Evolutionary conservation across 1,139 yeast species (phyloP).

Genomic region (Taphrina flavorubra): DNA sequence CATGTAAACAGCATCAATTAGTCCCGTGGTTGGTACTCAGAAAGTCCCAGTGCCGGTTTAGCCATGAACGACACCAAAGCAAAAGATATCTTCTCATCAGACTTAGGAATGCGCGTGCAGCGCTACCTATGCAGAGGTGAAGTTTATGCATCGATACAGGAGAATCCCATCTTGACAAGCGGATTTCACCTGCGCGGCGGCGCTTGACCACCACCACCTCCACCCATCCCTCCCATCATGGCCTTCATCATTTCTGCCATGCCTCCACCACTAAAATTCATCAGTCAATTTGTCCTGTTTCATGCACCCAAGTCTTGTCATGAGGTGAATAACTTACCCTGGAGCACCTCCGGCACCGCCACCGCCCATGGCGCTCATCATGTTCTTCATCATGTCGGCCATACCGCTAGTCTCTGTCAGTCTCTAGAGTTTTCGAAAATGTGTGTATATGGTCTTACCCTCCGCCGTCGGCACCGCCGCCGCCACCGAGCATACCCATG

Average conservation of each 20-base stretch:
- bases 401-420: conserved; percentile 4
- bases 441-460: background rate
- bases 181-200: conserved; percentile 1
- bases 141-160: too few species aligned
- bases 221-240: conserved; percentile 29
- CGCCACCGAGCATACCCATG: conserved; percentile 37
- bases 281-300: background rate
- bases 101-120: too few species aligned
- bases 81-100: too few species aligned
- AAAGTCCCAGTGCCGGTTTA: too few species aligned
- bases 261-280: conserved; percentile 15
- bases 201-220: conserved; percentile 22
- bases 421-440: too few species aligned
- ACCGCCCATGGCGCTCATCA: conserved; percentile 26
- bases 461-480: conserved; percentile 14
- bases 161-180: too few species aligned
- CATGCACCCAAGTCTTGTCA: too few species aligned
- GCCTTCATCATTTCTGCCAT: conserved; percentile 37
- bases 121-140: too few species aligned
- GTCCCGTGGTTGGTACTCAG: too few species aligned
- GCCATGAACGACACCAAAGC: too few species aligned
- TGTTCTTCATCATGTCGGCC: conserved; percentile 33
- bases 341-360: conserved; percentile 20
- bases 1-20: too few species aligned
- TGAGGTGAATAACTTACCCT: background rate